Base-by-base conservation (phyloP, 1,284 basidiomycete species). In the Pseudozyma thailandica region DNA sequence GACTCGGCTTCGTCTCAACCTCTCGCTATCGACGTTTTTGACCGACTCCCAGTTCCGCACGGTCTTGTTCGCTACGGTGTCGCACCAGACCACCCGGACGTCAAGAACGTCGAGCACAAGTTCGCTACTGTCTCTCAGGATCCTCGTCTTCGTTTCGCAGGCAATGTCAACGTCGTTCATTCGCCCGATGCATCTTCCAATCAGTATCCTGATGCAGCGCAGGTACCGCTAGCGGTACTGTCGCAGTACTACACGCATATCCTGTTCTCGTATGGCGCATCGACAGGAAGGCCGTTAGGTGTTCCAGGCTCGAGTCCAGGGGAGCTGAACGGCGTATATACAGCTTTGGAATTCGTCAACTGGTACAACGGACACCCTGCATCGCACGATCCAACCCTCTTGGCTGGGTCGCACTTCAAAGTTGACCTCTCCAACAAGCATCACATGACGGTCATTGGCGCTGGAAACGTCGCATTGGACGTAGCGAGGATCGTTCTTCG, bases 41-140 rank as follows among this genome's bases (percentile, higher is more conserved):
- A 99, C 84, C 87, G 92, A 20, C 86, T 97, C 3, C 97, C 95
- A 86, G 90, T 92, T 27, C 96, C 96, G 3, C 92, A 96, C 81
- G 96, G 96, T 0, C 87, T 98, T 0, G 94, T 95, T 1, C 86
- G 96, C 38, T 98, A 96, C 78, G 95, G 96, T 1, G 96, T 99
- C 7, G 96, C 96, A 9, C 95, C 96, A 37, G 96, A 98, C 85
- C 96, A 99, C 84, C 94, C 95, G 1, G 95, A 98, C 85, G 95
- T 98, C 80, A 98, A 97, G 94, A 99, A 99, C 83, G 97, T 94
- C 84, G 93, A 92, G 42, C 89, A 96, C 85, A 98, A 96, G 84
- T 99, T 98, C 74, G 92, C 94, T 7, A 26, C 39, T 90, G 75
- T 81, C 21, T 74, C 76, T 1, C 55, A 62, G 6, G 79, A 82